phyloP scores from a whole-genome alignment of 2,329 filamentous ascomycete genomes.

The Neofusicoccum umdonicola region DNA sequence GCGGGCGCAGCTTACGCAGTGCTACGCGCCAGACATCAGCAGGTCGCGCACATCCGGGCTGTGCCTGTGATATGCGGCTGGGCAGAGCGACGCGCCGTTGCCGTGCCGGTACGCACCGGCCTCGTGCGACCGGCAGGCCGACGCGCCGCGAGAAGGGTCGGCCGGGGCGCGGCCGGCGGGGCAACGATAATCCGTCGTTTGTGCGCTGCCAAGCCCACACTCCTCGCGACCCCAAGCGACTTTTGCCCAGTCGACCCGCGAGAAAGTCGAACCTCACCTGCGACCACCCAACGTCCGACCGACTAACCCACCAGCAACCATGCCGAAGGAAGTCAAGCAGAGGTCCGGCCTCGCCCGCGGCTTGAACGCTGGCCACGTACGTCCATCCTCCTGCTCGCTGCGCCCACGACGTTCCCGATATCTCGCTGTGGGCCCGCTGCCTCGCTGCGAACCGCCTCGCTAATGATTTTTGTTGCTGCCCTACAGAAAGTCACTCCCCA shows the following conservation, averaged over 20 bases:
- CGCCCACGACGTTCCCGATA: not conserved
- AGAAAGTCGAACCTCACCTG: conserved; percentile 6
- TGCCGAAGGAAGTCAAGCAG: conserved; percentile 56
- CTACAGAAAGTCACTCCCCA: conserved; percentile 53
- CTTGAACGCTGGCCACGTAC: conserved; percentile 66
- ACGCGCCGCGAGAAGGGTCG: not conserved
- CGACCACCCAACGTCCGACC: conserved; percentile 7
- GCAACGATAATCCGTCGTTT: conserved; percentile 7
- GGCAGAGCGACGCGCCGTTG: not conserved
- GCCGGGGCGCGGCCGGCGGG: not conserved
- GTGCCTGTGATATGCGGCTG: not conserved
- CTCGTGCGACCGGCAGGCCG: not conserved
- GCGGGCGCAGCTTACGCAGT: not conserved
- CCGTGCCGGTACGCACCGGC: not conserved
- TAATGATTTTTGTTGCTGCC: conserved; percentile 27
- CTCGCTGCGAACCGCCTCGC: conserved; percentile 20
- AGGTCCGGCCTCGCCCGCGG: conserved; percentile 57
- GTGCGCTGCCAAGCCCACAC: conserved; percentile 17
- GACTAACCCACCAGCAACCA: conserved; percentile 37
- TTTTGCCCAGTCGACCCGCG: conserved; percentile 11
- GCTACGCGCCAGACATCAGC: not conserved
- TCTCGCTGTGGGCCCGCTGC: conserved; percentile 1
- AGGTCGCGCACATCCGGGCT: not conserved
- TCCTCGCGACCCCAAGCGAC: conserved; percentile 12
- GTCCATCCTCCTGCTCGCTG: conserved; percentile 35